Conservation (phyloP, 164 flowering plant species). For the Berberis vulgaris region DNA sequence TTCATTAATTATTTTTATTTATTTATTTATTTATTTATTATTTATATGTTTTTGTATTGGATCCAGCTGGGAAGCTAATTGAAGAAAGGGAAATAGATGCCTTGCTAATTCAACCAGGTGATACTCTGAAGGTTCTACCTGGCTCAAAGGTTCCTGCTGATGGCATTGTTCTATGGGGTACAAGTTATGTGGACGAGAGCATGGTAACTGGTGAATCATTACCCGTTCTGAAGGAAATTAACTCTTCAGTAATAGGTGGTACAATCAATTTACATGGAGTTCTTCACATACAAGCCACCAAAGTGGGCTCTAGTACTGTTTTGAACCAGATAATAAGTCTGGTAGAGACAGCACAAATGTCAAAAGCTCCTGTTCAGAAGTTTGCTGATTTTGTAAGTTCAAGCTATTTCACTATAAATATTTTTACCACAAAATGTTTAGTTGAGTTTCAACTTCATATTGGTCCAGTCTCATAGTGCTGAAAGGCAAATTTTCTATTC, state of each 20-base stretch:
- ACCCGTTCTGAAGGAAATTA: constrained; percentile 64
- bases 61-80: constrained; percentile 54
- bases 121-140: constrained; percentile 77
- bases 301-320: constrained; percentile 85
- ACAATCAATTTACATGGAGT: constrained; percentile 90
- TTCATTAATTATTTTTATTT: too few relatives aligned
- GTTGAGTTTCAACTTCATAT: too few relatives aligned
- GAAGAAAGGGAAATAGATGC: constrained; percentile 88
- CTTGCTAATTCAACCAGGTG: constrained; percentile 86
- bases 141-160: constrained; percentile 92
- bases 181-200: constrained; percentile 92
- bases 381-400: constrained; percentile 94
- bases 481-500: too few relatives aligned
- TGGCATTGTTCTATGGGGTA: constrained; percentile 87
- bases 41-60: too few relatives aligned
- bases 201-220: constrained; percentile 97
- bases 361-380: constrained; percentile 99
- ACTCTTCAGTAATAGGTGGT: constrained; percentile 81
- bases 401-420: background rate
- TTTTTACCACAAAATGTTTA: too few relatives aligned
- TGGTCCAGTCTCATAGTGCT: too few relatives aligned
- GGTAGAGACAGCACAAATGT: constrained; percentile 98
- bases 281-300: constrained; percentile 82
- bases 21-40: too few relatives aligned
- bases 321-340: constrained; percentile 86